Percentiles rank a stretch among this genome's conserved stretches.
These are phyloP conservation scores for Epichloe uncinata DNA, from an alignment of 2,329 filamentous ascomycete genomes.

Conservation along the genomic window DNA sequence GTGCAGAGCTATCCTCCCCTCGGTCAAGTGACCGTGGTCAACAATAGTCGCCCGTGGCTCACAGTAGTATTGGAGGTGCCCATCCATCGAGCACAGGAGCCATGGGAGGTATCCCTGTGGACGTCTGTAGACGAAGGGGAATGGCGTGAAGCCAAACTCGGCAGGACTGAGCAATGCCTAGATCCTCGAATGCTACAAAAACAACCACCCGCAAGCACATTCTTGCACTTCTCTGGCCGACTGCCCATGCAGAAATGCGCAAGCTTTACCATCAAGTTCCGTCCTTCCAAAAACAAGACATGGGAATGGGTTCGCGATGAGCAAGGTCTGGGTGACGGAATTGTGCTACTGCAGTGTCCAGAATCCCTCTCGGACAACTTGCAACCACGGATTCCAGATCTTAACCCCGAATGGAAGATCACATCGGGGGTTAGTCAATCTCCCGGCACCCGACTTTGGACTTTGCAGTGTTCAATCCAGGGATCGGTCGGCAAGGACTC, in stretches of 20 bases:
- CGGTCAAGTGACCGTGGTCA: conserved; percentile 56
- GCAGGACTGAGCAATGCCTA: conserved; percentile 11
- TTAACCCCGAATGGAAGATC: conserved; percentile 43
- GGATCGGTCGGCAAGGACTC: conserved; percentile 45
- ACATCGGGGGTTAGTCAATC: conserved; percentile 48
- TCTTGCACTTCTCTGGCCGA: conserved; percentile 40
- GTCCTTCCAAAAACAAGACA: conserved; percentile 31
- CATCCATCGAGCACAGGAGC: conserved; percentile 34
- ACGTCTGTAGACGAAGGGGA: conserved; percentile 43
- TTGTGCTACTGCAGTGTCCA: conserved; percentile 33
- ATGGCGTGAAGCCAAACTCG: conserved; percentile 39
- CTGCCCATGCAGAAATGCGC: conserved; percentile 35
- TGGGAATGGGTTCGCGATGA: conserved; percentile 64
- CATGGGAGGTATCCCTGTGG: conserved; percentile 68
- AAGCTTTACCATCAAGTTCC: conserved; percentile 61
- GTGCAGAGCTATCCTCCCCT: conserved; percentile 54
- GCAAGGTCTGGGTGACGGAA: conserved; percentile 48
- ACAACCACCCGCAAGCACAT: conserved; percentile 11
- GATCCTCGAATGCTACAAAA: conserved; percentile 39
- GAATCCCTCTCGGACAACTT: conserved; percentile 27
- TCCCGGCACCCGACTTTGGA: conserved; percentile 57
- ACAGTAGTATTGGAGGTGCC: conserved; percentile 58
- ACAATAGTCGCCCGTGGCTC: conserved; percentile 38
- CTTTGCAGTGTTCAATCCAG: conserved; percentile 43
- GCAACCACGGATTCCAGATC: conserved; percentile 39